Conservation (phyloP, 1,284 basidiomycete species). For the Sporisorium exsertum region DNA sequence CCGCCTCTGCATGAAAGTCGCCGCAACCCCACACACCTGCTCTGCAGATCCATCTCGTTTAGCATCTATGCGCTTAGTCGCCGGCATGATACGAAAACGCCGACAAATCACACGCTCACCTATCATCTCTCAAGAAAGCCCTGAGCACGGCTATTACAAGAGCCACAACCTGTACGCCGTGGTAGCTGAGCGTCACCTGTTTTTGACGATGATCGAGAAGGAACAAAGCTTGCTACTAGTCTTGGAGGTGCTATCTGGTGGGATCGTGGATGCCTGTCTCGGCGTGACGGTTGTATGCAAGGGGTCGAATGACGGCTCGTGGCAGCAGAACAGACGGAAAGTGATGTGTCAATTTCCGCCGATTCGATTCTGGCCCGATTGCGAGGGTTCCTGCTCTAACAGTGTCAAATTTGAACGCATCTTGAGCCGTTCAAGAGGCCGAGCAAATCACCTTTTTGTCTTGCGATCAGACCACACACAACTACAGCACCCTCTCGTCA, state of each 20-base stretch:
- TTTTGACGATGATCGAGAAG: neutral
- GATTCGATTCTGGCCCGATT: neutral
- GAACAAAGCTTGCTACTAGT: neutral
- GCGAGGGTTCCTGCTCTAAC: too few relatives aligned
- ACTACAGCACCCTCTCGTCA: neutral
- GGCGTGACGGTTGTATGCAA: slow-evolving; percentile 5
- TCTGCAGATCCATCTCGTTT: slow-evolving; percentile 1
- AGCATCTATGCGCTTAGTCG: neutral
- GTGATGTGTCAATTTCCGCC: slow-evolving; percentile 5
- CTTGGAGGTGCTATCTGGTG: neutral
- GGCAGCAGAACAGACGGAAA: neutral
- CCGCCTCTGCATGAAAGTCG: neutral
- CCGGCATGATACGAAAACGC: neutral
- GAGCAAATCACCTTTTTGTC: neutral
- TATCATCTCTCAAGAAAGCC: neutral
- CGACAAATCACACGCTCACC: neutral
- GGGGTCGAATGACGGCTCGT: slow-evolving; percentile 2
- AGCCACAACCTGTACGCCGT: neutral
- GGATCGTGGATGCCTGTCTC: neutral
- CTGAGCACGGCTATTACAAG: neutral
- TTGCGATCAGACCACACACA: slow-evolving; percentile 1
- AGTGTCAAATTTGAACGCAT: neutral
- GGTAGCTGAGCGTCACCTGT: neutral
- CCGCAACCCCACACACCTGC: neutral
- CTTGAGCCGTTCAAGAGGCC: slow-evolving; percentile 5